Evolutionary conservation across 768 basidiomycete species (phyloP), one percentile per base, ranked within the genome.

Genomic region (Tricholoma saponaceum): DNA sequence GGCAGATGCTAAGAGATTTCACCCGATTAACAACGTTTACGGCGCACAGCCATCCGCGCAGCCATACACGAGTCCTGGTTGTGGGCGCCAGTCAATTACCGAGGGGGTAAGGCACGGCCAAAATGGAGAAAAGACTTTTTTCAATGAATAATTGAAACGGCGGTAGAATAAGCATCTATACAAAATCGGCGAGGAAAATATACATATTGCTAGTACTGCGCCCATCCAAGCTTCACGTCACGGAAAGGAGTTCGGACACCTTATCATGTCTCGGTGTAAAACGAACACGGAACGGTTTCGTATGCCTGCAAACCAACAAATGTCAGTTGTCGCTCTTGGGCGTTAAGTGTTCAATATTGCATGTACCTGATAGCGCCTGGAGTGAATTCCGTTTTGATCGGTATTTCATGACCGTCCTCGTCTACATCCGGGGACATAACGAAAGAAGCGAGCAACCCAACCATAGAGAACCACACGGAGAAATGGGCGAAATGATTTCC

Each of bases 401-500:
- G 58, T 25, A 62, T 62, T 28, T 62, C 59, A 5, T 62, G 53
- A 5, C 58, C 62, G 12, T 58, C 51, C 51, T 62, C 59, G 28
- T 62, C 62, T 43, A 62, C 35, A 14, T 62, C 62, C 4, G 58
- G 62, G 4, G 56, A 52, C 16, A 62, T 62, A 14, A 49, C 39
- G 47, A 62, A 62, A 2, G 59, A 26, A 8, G 62, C 49, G 41
- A 62, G 51, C 5, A 62, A 46, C 9, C 57, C 54, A 5, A 58
- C 56, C 62, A 62, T 62, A 12, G 62, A 62, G 46, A 58, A 60
- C 62, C 62, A 62, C 14, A 56, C 59, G 5, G 62, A 58, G 46
- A 41, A 62, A 44, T 62, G 62, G n/a, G 58, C 62, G 47, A 62
- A 62, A 33, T 62, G 52, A 9, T 62, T 60, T 51, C 62, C 62